Evolutionary conservation across 305 asterid species (phyloP), one percentile per base, ranked within the genome.

Genomic region (Ilex paraguariensis): DNA sequence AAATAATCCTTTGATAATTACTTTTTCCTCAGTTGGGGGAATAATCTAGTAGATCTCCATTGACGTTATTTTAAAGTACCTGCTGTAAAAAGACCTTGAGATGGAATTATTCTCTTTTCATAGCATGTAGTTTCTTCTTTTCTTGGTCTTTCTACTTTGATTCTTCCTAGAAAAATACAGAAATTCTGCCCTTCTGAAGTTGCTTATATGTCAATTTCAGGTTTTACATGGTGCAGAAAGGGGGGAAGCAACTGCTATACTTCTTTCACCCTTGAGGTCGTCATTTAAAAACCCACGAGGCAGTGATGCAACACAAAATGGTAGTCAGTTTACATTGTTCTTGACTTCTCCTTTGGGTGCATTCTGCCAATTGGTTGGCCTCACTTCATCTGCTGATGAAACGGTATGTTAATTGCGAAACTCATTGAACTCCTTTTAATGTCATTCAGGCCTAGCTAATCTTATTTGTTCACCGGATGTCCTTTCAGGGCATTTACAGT

Each of bases 291-390:
- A 77, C 56, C 79, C 68, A 64, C 69, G 73, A 59, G 80, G 62
- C 21, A 14, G 71, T 73, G 90, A 81, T 65, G 64, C 69, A 36
- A 57, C 85, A 62, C 88, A 77, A 50, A 68, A 61, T 59, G 99
- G 96, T 79, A 90, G 95, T 70, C 99, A 93, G 81, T 93, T 93
- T 79, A 93, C 99, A 46, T 79, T 84, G 79, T 93, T 93, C 80
- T 79, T 93, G 75, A 77, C 99, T 42, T 84, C 87, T 77, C 99
- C 99, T 31, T 82, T 88, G 53, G 94, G 74, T 73, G 97, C 96
- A 57, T 90, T 90, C 78, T 87, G 95, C 77, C 89, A 87, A 71
- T 73, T 93, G 79, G 92, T 82, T 61, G 96, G 83, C 74, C 76
- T 80, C 64, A 69, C 76, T 70, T 62, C 82, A 10, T 75, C 75